phyloP scores from a whole-genome alignment of 805 yeast genomes.

The Candida pseudofarinosa region DNA sequence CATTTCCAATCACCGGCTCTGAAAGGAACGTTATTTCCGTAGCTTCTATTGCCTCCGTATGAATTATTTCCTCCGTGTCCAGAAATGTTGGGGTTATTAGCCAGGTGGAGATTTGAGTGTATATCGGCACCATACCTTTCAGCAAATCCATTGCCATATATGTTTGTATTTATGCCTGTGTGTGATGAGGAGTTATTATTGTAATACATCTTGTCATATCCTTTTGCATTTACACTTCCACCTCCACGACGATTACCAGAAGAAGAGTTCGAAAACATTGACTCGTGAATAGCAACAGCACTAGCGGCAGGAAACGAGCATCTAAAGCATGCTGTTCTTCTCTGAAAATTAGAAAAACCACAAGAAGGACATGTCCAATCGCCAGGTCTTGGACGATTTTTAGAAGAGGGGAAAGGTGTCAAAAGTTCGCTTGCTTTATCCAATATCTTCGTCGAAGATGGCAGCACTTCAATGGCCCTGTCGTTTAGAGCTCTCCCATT shows the following conservation, averaged over 20 bases:
- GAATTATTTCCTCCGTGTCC: constrained; percentile 10
- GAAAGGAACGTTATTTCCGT: constrained; percentile 69
- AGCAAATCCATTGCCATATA: constrained; percentile 1
- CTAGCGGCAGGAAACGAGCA: constrained; percentile 84
- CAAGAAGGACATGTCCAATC: constrained; percentile 98
- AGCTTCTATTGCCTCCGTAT: constrained; percentile 13
- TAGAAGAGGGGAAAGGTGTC: constrained; percentile 79
- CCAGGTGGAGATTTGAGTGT: background rate
- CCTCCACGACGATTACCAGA: constrained; percentile 8
- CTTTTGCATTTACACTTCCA: constrained; percentile 5
- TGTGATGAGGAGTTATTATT: constrained; percentile 9
- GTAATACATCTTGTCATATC: constrained; percentile 8
- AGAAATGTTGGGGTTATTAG: constrained; percentile 7
- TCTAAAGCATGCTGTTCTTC: constrained; percentile 90
- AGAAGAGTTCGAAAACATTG: constrained; percentile 34
- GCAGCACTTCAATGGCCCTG: constrained; percentile 76
- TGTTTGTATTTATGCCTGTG: constrained; percentile 7
- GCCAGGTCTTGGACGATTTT: constrained; percentile 90
- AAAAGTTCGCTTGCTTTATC: constrained; percentile 80
- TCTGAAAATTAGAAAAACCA: constrained; percentile 91
- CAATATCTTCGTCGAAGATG: constrained; percentile 72
- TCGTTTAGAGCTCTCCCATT: constrained; percentile 77
- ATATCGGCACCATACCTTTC: constrained; percentile 1
- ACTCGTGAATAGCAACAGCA: constrained; percentile 65
- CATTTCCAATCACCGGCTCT: constrained; percentile 98